Evolutionary conservation across 768 basidiomycete genomes (phyloP).

Genomic region (Amanita inopinata): DNA sequence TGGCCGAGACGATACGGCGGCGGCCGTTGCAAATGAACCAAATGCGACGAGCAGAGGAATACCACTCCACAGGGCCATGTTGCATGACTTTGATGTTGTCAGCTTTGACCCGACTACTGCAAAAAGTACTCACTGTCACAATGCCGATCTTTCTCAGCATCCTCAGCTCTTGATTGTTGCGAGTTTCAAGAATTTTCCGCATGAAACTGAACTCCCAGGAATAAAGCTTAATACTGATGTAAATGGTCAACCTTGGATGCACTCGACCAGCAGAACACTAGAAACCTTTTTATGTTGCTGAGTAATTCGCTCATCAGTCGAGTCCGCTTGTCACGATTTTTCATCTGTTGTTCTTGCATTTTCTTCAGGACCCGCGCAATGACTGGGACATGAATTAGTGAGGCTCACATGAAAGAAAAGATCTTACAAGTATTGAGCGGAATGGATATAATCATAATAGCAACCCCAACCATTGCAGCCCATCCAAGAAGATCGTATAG

Average conservation of each 20-base stretch:
- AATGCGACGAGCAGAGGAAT: slow-evolving; percentile 72
- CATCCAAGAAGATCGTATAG: slow-evolving; percentile 87
- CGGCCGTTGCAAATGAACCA: slow-evolving; percentile 72
- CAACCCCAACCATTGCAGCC: slow-evolving; percentile 85
- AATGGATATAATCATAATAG: slow-evolving; percentile 76
- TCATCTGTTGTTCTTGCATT: slow-evolving; percentile 89
- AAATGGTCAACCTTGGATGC: background rate
- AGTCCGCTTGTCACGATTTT: slow-evolving; percentile 78
- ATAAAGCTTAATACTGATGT: slow-evolving; percentile 77
- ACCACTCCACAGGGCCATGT: slow-evolving; percentile 54
- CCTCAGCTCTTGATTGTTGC: slow-evolving; percentile 75
- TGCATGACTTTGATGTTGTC: slow-evolving; percentile 35
- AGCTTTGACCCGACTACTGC: slow-evolving; percentile 6
- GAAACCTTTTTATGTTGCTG: slow-evolving; percentile 76
- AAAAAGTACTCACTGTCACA: slow-evolving; percentile 37
- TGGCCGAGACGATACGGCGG: slow-evolving; percentile 48
- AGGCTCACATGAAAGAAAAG: background rate
- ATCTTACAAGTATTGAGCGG: slow-evolving; percentile 55
- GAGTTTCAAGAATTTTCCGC: slow-evolving; percentile 63
- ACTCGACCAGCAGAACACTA: background rate
- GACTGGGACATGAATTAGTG: slow-evolving; percentile 17
- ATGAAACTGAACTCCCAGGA: slow-evolving; percentile 94
- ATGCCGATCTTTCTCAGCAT: slow-evolving; percentile 81
- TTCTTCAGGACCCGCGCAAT: slow-evolving; percentile 63
- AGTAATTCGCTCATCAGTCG: slow-evolving; percentile 90